A percentile compares a stretch with the other conserved stretches of the same genome.
These are phyloP conservation scores for Polyplosphaeria fusca DNA, from an alignment of 495 filamentous ascomycete species.

Conservation along the genomic window DNA sequence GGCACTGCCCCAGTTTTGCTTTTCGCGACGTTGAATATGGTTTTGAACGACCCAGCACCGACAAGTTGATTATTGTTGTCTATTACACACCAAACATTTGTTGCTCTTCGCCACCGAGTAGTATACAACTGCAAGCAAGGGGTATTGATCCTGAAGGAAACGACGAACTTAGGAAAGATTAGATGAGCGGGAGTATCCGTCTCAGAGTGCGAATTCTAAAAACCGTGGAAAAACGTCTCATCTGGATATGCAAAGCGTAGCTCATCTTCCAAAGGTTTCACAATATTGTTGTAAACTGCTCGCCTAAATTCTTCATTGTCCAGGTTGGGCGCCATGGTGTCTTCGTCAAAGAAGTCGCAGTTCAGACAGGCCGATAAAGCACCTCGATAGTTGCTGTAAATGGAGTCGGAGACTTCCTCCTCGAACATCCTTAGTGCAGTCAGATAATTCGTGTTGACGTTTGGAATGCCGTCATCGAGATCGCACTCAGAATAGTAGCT, in stretches of 20 bases:
- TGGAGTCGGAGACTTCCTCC: not conserved
- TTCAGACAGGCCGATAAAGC: conserved; percentile 6
- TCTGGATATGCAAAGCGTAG: not conserved
- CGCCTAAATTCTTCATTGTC: conserved; percentile 3
- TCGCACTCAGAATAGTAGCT: not conserved
- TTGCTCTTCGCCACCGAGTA: too few relatives aligned
- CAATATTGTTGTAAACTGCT: conserved; percentile 7
- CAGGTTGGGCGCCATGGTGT: not conserved
- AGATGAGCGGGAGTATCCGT: too few relatives aligned
- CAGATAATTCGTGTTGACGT: conserved; percentile 14
- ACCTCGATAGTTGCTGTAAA: conserved; percentile 2
- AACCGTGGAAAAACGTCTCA: too few relatives aligned
- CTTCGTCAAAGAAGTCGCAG: not conserved
- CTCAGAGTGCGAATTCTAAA: too few relatives aligned
- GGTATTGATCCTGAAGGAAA: too few relatives aligned
- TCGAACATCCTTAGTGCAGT: conserved; percentile 1
- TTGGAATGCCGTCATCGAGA: not conserved
- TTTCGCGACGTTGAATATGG: too few relatives aligned
- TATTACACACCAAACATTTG: too few relatives aligned
- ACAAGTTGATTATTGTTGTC: too few relatives aligned
- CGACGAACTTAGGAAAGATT: too few relatives aligned
- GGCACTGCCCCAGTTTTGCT: too few relatives aligned
- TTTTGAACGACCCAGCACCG: too few relatives aligned
- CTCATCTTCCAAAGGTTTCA: conserved; percentile 6
- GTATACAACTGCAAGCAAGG: too few relatives aligned